Conservation (phyloP, 192 early-diverging fungal genomes). For the Rhizoclosmatium sp. region DNA sequence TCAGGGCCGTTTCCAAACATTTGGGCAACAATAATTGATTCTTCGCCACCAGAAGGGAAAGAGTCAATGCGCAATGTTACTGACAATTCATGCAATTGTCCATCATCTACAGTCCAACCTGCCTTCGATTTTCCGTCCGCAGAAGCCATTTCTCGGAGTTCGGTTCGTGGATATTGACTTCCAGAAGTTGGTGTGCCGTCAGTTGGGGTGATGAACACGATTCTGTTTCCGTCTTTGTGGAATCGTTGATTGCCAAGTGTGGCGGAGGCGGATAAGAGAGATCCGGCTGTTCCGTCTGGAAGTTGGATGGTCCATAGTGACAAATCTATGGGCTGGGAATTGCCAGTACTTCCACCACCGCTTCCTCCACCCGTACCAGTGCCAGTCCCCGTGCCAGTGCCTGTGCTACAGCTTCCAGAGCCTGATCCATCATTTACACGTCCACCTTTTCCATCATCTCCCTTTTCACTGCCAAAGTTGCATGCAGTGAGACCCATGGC, state of each 20-base stretch:
- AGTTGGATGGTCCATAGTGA: not conserved
- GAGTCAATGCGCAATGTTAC: not conserved
- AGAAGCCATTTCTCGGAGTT: not conserved
- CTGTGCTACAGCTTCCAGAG: too few species aligned
- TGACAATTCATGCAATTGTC: not conserved
- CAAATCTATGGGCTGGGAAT: not conserved
- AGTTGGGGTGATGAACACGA: not conserved
- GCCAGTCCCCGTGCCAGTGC: too few species aligned
- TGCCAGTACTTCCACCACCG: too few species aligned
- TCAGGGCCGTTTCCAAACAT: not conserved
- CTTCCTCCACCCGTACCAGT: too few species aligned
- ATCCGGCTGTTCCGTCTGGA: not conserved
- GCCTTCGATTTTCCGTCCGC: not conserved
- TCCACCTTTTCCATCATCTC: too few species aligned
- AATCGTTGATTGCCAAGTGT: not conserved
- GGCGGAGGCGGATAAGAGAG: not conserved
- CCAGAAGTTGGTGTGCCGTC: not conserved
- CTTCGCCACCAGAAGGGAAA: not conserved
- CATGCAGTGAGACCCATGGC: too few species aligned
- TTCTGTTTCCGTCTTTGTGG: not conserved
- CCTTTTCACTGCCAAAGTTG: too few species aligned
- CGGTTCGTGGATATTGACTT: not conserved
- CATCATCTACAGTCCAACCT: not conserved
- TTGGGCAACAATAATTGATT: not conserved
- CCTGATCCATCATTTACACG: too few species aligned